A percentile compares a stretch with the other conserved stretches of the same genome.
Conservation (phyloP, 2,329 filamentous ascomycete genomes). For the Cladophialophora bantiana region DNA sequence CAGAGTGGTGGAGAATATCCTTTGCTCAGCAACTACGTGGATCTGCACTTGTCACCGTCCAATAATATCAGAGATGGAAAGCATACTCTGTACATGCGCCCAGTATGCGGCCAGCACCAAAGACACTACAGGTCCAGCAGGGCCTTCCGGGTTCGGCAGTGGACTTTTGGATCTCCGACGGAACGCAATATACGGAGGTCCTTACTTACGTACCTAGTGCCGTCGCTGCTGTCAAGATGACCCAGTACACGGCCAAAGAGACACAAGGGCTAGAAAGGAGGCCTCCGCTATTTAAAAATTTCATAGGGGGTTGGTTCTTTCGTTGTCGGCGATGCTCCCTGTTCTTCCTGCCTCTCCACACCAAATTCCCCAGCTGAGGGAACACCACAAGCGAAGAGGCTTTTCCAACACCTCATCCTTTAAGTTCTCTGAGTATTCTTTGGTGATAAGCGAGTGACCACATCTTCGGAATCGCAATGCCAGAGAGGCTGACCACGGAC, state of each 20-base stretch:
- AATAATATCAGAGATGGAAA: not conserved
- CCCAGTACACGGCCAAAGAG: not conserved
- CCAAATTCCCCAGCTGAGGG: not conserved
- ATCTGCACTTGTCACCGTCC: not conserved
- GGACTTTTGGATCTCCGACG: not conserved
- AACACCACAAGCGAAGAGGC: slow-evolving; percentile 8
- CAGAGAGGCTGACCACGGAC: slow-evolving; percentile 4
- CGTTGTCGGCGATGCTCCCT: not conserved
- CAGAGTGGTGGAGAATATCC: not conserved
- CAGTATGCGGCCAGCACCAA: not conserved
- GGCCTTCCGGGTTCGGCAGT: not conserved
- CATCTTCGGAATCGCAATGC: slow-evolving; percentile 18
- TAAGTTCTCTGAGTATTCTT: not conserved
- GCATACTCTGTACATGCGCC: not conserved
- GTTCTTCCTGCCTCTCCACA: slow-evolving; percentile 1
- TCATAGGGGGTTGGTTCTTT: not conserved
- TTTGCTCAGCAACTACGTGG: not conserved
- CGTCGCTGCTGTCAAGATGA: not conserved
- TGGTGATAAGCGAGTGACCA: slow-evolving; percentile 8
- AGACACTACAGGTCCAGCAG: not conserved
- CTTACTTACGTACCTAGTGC: not conserved
- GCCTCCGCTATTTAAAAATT: not conserved
- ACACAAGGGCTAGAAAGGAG: not conserved
- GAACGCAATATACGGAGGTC: not conserved
- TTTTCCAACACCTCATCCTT: slow-evolving; percentile 5